A percentile compares a stretch with the other conserved stretches of the same genome.
phyloP scores from a whole-genome alignment of 73 alveolate species.

The Paramecium tetraurelia region DNA sequence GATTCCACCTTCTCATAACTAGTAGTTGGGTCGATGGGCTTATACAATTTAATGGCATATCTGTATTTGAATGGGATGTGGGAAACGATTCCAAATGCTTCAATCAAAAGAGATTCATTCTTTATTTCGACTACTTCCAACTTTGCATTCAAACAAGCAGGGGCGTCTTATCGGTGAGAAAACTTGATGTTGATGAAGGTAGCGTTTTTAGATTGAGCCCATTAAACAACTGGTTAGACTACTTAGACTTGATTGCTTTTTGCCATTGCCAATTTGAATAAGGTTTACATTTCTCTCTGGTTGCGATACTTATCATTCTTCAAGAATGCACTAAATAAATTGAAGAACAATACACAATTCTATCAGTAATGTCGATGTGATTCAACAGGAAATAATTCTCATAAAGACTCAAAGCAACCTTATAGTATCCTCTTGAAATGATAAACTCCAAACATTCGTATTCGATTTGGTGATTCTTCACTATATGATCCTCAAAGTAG shows the following conservation, averaged over 20 bases:
- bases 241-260: slow-evolving; percentile 16
- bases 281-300: neutral
- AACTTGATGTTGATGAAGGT: slow-evolving; percentile 22
- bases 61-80: slow-evolving; percentile 43
- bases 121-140: slow-evolving; percentile 25
- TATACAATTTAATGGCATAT: neutral
- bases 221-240: slow-evolving; percentile 29
- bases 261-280: slow-evolving; percentile 33
- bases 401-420: neutral
- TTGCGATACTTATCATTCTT: slow-evolving; percentile 22
- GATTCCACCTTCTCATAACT: slow-evolving; percentile 9
- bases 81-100: slow-evolving; percentile 43
- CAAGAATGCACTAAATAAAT: neutral
- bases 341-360: neutral
- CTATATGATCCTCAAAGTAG: neutral
- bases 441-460: slow-evolving; percentile 28
- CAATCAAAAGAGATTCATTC: slow-evolving; percentile 14
- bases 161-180: slow-evolving; percentile 38
- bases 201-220: slow-evolving; percentile 39
- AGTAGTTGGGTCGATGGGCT: neutral
- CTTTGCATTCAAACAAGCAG: slow-evolving; percentile 43
- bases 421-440: slow-evolving; percentile 29
- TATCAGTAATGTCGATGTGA: slow-evolving; percentile 33
- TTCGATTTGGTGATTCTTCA: neutral
- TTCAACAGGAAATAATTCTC: slow-evolving; percentile 14